These are phyloP conservation scores for Aureobasidium namibiae DNA, from an alignment of 2,329 filamentous ascomycete genomes.

Conservation along the genomic window DNA sequence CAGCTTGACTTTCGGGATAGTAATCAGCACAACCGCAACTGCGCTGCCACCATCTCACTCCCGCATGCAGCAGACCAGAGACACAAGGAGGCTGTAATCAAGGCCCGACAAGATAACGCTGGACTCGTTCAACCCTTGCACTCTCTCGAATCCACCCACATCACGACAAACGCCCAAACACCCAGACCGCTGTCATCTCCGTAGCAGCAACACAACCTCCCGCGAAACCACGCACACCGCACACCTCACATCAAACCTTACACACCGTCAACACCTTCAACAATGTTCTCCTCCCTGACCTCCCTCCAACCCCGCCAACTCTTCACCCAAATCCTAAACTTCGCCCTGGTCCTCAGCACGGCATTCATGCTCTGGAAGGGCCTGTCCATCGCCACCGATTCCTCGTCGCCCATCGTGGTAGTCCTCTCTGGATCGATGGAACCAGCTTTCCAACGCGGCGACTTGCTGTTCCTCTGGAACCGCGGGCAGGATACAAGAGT, in stretches of 20 bases:
- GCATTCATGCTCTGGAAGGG: slow-evolving; percentile 93
- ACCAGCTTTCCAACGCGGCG: slow-evolving; percentile 71
- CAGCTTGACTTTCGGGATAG: background rate
- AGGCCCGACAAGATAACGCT: background rate
- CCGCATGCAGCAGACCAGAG: too few relatives aligned
- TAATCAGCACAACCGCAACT: background rate
- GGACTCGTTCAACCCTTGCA: background rate
- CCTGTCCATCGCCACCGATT: slow-evolving; percentile 66
- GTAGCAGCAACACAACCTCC: too few relatives aligned
- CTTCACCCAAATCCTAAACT: slow-evolving; percentile 77
- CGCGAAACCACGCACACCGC: too few relatives aligned
- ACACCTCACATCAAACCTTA: background rate
- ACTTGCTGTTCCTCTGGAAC: slow-evolving; percentile 72
- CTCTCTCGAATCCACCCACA: too few relatives aligned
- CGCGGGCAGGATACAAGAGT: slow-evolving; percentile 55
- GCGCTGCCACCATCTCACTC: too few relatives aligned
- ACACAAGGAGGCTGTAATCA: too few relatives aligned
- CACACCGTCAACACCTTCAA: slow-evolving; percentile 34
- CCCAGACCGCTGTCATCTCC: too few relatives aligned
- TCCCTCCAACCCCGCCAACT: slow-evolving; percentile 68
- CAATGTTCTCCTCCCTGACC: slow-evolving; percentile 58
- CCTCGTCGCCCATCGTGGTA: slow-evolving; percentile 62
- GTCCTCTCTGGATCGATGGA: slow-evolving; percentile 82
- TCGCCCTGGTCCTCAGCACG: slow-evolving; percentile 79
- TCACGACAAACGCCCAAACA: too few relatives aligned